Conservation (phyloP, 2,329 filamentous ascomycete species). For the Pestalotiopsis sp. region DNA sequence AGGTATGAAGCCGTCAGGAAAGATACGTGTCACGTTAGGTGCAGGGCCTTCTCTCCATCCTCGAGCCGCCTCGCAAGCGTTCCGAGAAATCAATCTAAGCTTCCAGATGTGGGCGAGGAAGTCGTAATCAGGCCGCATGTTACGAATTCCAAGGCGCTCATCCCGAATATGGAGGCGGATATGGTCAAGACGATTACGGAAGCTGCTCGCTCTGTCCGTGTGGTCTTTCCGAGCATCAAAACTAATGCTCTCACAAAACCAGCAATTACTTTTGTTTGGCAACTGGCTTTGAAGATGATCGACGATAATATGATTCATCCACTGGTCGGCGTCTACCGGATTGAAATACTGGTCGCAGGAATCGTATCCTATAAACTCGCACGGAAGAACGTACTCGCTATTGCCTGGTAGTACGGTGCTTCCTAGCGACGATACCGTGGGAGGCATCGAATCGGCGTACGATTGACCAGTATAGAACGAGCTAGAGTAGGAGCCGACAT, state of each 20-base stretch:
- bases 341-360: slow-evolving; percentile 41
- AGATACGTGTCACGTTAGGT: too few relatives aligned
- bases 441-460: neutral
- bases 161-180: slow-evolving; percentile 46
- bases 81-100: slow-evolving; percentile 14
- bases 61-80: slow-evolving; percentile 9
- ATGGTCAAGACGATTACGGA: slow-evolving; percentile 49
- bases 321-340: slow-evolving; percentile 38
- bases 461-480: too few relatives aligned
- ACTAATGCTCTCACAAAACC: too few relatives aligned
- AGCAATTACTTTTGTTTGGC: slow-evolving; percentile 45
- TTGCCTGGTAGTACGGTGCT: neutral
- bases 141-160: slow-evolving; percentile 19
- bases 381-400: slow-evolving; percentile 33
- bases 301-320: slow-evolving; percentile 48
- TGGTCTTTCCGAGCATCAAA: slow-evolving; percentile 16
- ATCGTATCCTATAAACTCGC: slow-evolving; percentile 44
- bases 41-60: neutral
- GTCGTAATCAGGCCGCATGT: slow-evolving; percentile 87
- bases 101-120: slow-evolving; percentile 71
- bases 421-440: neutral
- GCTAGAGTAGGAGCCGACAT: neutral
- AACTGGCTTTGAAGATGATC: slow-evolving; percentile 39
- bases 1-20: too few relatives aligned
- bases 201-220: slow-evolving; percentile 28